Percentiles rank a stretch among this genome's conserved stretches.
phyloP scores from a whole-genome alignment of 129 eudicot species.

The Lactuca saligna region DNA sequence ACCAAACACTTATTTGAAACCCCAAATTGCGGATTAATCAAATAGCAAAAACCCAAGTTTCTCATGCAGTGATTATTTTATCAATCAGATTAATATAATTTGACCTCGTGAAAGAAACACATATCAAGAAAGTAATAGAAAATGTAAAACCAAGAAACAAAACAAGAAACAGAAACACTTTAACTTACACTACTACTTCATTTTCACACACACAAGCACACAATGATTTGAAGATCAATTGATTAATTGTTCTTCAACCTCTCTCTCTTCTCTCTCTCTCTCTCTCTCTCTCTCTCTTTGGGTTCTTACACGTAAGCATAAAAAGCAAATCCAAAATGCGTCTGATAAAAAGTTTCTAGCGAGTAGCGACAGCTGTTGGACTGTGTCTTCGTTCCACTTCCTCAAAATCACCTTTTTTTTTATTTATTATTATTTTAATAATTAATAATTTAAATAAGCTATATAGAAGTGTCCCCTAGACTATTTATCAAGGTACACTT shows the following conservation, averaged over 20 bases:
- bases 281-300: not conserved
- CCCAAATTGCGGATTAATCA: not conserved
- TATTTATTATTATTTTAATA: no score
- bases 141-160: not conserved
- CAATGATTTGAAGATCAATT: not conserved
- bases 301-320: conserved; percentile 5
- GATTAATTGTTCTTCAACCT: not conserved
- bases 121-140: not conserved
- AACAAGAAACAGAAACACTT: not conserved
- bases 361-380: not conserved
- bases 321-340: not conserved
- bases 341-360: no score
- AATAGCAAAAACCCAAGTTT: no score
- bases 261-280: not conserved
- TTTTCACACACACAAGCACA: not conserved
- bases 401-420: not conserved
- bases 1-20: not conserved
- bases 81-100: no score
- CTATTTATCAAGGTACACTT: not conserved
- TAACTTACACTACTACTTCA: no score
- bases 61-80: no score
- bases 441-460: not conserved
- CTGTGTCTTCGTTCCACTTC: not conserved
- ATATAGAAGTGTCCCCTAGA: not conserved
- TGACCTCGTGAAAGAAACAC: not conserved